These are phyloP conservation scores for Didymosphaeria variabile DNA, from an alignment of 2,329 filamentous ascomycete species.

Conservation along the genomic window DNA sequence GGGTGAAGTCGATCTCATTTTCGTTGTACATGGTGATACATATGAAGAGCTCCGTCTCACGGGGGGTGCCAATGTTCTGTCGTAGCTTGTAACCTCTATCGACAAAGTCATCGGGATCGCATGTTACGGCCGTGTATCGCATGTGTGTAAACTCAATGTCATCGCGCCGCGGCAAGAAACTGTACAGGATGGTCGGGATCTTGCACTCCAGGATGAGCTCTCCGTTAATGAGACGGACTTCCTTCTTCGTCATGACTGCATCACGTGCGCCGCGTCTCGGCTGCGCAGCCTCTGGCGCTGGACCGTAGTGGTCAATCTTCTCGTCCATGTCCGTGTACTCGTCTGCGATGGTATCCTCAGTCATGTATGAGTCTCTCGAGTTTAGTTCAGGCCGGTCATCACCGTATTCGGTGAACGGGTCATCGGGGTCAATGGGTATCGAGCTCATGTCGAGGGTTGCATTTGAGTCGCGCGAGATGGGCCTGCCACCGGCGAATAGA, in stretches of 20 bases:
- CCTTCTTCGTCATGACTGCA: slow-evolving; percentile 89
- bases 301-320: slow-evolving; percentile 82
- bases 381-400: slow-evolving; percentile 66
- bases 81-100: slow-evolving; percentile 89
- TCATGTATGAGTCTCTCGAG: slow-evolving; percentile 71
- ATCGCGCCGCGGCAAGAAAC: slow-evolving; percentile 90
- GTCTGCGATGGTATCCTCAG: slow-evolving; percentile 68
- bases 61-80: slow-evolving; percentile 82
- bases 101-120: slow-evolving; percentile 93
- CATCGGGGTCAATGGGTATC: slow-evolving; percentile 72
- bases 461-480: slow-evolving; percentile 54
- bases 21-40: slow-evolving; percentile 99
- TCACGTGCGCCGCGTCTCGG: slow-evolving; percentile 85
- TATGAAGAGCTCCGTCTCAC: slow-evolving; percentile 95
- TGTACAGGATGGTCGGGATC: slow-evolving; percentile 97
- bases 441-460: slow-evolving; percentile 69
- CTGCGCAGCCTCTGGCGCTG: slow-evolving; percentile 86
- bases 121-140: slow-evolving; percentile 98
- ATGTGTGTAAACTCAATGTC: slow-evolving; percentile 98
- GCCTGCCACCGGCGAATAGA: slow-evolving; percentile 72
- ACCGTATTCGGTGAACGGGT: slow-evolving; percentile 74
- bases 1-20: slow-evolving; percentile 93
- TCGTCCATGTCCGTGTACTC: slow-evolving; percentile 55
- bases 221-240: slow-evolving; percentile 95
- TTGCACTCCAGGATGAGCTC: slow-evolving; percentile 98